These are phyloP conservation scores for Ophiosphaerella narmari DNA, from an alignment of 2,329 filamentous ascomycete genomes.

Conservation along the genomic window DNA sequence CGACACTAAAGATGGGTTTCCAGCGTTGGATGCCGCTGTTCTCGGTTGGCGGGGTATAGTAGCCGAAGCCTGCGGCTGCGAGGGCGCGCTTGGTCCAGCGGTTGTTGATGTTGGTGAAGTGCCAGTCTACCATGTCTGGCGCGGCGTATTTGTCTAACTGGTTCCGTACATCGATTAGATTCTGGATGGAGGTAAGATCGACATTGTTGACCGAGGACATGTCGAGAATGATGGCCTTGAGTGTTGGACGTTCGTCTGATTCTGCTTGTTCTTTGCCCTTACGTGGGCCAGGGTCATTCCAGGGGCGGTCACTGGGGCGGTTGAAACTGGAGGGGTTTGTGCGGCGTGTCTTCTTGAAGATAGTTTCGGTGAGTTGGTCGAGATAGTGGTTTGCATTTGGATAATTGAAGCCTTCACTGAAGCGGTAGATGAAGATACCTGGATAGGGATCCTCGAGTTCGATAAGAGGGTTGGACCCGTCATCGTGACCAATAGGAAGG, in stretches of 20 bases:
- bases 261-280: slow-evolving; percentile 54
- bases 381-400: slow-evolving; percentile 90
- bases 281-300: slow-evolving; percentile 88
- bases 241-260: slow-evolving; percentile 63
- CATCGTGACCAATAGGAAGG: slow-evolving; percentile 81
- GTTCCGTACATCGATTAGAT: slow-evolving; percentile 92
- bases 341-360: slow-evolving; percentile 69
- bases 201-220: slow-evolving; percentile 95
- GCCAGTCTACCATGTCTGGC: slow-evolving; percentile 89
- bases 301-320: slow-evolving; percentile 72
- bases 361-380: slow-evolving; percentile 62
- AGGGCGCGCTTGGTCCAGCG: slow-evolving; percentile 93
- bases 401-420: slow-evolving; percentile 95
- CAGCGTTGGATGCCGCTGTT: slow-evolving; percentile 67
- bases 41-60: slow-evolving; percentile 64
- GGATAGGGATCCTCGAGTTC: slow-evolving; percentile 80
- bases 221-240: slow-evolving; percentile 90
- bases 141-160: slow-evolving; percentile 87
- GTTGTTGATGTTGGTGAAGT: slow-evolving; percentile 90
- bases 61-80: slow-evolving; percentile 87
- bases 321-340: slow-evolving; percentile 71
- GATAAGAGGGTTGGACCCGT: slow-evolving; percentile 87
- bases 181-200: slow-evolving; percentile 90
- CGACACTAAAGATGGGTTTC: slow-evolving; percentile 93
- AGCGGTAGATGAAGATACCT: slow-evolving; percentile 95